Evolutionary conservation across 805 yeast genomes (phyloP).

Genomic region (Myxozyma sirexii): DNA sequence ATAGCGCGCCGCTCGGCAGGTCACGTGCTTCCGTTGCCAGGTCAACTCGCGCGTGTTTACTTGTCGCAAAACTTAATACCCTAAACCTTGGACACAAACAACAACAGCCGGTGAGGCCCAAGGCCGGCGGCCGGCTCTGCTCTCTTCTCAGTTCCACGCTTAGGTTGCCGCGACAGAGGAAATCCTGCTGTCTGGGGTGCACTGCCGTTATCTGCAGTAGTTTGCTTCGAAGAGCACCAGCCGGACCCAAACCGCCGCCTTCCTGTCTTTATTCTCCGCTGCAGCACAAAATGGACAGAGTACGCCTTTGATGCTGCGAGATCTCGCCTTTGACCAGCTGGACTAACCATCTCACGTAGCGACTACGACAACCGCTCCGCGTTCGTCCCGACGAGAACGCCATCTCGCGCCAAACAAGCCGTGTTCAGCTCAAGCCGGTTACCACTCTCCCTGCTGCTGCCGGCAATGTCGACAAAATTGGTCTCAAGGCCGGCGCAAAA

Average conservation of each 20-base stretch:
- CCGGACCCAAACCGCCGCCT: neutral
- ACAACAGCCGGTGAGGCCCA: neutral
- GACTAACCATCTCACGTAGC: conserved; percentile 4
- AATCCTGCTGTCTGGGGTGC: too few relatives aligned
- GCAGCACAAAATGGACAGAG: conserved; percentile 27
- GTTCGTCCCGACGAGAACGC: conserved; percentile 32
- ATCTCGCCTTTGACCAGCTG: neutral
- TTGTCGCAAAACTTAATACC: neutral
- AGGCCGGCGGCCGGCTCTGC: too few relatives aligned
- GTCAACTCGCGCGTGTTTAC: conserved; percentile 8
- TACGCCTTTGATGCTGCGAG: neutral
- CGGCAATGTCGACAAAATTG: conserved; percentile 16
- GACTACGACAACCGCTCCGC: conserved; percentile 21
- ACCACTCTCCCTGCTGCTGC: neutral
- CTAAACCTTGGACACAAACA: neutral
- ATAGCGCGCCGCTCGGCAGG: too few relatives aligned
- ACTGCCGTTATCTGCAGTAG: neutral
- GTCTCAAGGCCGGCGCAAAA: conserved; percentile 31
- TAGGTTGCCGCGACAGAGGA: too few relatives aligned
- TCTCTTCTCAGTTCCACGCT: neutral
- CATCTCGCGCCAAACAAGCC: conserved; percentile 15
- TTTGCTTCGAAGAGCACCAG: neutral
- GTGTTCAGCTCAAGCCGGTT: conserved; percentile 16
- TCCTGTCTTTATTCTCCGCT: neutral
- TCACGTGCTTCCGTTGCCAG: conserved; percentile 4